Conservation (phyloP, 2,329 filamentous ascomycete species). For the Colletotrichum tabaci region DNA sequence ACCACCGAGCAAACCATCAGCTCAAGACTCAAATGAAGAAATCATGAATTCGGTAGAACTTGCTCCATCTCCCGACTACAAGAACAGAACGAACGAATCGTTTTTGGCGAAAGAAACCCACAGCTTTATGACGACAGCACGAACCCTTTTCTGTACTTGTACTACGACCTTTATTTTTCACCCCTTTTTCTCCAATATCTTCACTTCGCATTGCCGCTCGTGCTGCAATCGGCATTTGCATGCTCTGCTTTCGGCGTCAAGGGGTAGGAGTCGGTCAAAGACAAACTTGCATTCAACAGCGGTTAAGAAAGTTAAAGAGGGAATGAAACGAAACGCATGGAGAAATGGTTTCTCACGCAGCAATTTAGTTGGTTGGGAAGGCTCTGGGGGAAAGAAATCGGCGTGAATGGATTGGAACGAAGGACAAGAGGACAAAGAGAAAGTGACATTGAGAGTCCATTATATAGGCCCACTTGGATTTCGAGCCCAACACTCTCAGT, state of each 20-base stretch:
- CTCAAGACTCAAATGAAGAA: not conserved
- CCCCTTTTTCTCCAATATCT: not conserved
- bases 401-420: not conserved
- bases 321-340: not conserved
- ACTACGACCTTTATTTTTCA: slow-evolving; percentile 20
- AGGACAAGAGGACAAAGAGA: not conserved
- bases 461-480: slow-evolving; percentile 36
- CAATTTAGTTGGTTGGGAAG: not conserved
- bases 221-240: not conserved
- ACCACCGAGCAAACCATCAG: not conserved
- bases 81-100: slow-evolving; percentile 6
- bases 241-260: slow-evolving; percentile 20
- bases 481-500: slow-evolving; percentile 28
- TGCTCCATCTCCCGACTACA: not conserved
- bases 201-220: not conserved
- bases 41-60: slow-evolving; percentile 1
- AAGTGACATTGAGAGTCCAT: slow-evolving; percentile 6
- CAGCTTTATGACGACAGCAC: slow-evolving; percentile 19
- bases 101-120: slow-evolving; percentile 2
- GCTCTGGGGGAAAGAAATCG: slow-evolving; percentile 19
- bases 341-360: slow-evolving; percentile 6
- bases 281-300: slow-evolving; percentile 24
- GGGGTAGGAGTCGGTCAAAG: not conserved
- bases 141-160: slow-evolving; percentile 32
- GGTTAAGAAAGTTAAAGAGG: slow-evolving; percentile 6